Base-by-base conservation (phyloP, 208 protist genomes). In the Tritrichomonas musculus region DNA sequence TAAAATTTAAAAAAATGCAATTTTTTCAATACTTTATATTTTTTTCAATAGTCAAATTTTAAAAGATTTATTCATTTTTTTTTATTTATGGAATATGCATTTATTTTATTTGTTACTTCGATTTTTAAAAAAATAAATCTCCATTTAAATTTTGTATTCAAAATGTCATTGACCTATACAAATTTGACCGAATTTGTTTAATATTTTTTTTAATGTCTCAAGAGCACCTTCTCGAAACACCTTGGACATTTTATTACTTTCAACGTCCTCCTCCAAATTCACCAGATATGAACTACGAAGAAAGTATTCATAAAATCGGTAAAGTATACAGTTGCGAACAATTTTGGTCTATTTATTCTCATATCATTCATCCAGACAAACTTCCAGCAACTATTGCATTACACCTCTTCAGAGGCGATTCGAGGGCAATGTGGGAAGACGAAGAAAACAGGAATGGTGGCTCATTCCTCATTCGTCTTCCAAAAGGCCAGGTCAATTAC, bases 231-330 rank as follows among this genome's bases (percentile, higher is more conserved):
- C 30, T 88, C 8, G 47, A 53, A 53, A 60, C 13, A 33, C 77
- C 77, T 0, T 88, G 77, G 77, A 88, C 77, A 88, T 88, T 88
- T 88, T 88, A 88, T 88, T 88, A 88, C 47, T 88, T 39, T 36
- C 77, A 88, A 30, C 33, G 44, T 3, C 77, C 77, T 2, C 25
- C 77, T 47, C 14, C 30, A 14, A 39, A 82, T 1, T 22, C 44
- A 3, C 8, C 1, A 22, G 77, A 88, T n/a, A 57, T 39, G n/a
- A 20, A 44, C 20, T 88, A 88, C 30, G 77, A 88, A 36, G 41
- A 88, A n/a, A 53, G 77, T 30, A 53, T 88, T 57, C 47, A 88
- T 50, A 88, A 88, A 30, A 88, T 88, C 27, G 47, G 77, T 33
- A 88, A 88, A 88, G 33, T 88, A 27, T 20, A 2, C 9, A 88